phyloP scores from a whole-genome alignment of 805 yeast genomes.

The Grigorovia jiainica region DNA sequence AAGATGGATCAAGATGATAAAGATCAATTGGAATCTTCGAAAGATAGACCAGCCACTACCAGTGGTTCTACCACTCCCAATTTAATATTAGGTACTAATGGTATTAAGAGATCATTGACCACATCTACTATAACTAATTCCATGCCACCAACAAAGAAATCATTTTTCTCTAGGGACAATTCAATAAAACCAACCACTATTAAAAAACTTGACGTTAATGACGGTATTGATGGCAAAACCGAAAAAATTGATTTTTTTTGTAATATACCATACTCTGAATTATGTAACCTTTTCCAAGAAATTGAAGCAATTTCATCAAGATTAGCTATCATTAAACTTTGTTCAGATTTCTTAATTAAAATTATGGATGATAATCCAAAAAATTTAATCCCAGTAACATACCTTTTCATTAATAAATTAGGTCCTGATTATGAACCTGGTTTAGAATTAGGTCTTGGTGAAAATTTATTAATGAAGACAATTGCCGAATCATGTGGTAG shows the following conservation, averaged over 20 bases:
- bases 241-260: conserved; percentile 6
- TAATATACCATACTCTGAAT: conserved; percentile 29
- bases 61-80: too few relatives aligned
- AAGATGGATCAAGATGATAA: too few relatives aligned
- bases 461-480: conserved; percentile 77
- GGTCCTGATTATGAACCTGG: conserved; percentile 94
- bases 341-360: conserved; percentile 62
- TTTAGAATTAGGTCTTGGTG: conserved; percentile 88
- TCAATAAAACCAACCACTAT: too few relatives aligned
- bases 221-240: not conserved
- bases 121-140: too few relatives aligned
- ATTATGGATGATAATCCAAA: conserved; percentile 47
- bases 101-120: too few relatives aligned
- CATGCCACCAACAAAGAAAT: too few relatives aligned
- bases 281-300: conserved; percentile 59
- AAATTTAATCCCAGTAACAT: conserved; percentile 61
- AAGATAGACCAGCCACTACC: too few relatives aligned
- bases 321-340: conserved; percentile 65
- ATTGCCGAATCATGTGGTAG: conserved; percentile 86
- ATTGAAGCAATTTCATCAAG: conserved; percentile 78
- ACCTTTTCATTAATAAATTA: conserved; percentile 74
- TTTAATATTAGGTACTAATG: too few relatives aligned
- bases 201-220: not conserved
- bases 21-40: too few relatives aligned
- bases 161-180: too few relatives aligned